A percentile compares a stretch with the other conserved stretches of the same genome.
These are phyloP conservation scores for Trichophyton benhamiae DNA, from an alignment of 2,329 filamentous ascomycete genomes.

Conservation along the genomic window DNA sequence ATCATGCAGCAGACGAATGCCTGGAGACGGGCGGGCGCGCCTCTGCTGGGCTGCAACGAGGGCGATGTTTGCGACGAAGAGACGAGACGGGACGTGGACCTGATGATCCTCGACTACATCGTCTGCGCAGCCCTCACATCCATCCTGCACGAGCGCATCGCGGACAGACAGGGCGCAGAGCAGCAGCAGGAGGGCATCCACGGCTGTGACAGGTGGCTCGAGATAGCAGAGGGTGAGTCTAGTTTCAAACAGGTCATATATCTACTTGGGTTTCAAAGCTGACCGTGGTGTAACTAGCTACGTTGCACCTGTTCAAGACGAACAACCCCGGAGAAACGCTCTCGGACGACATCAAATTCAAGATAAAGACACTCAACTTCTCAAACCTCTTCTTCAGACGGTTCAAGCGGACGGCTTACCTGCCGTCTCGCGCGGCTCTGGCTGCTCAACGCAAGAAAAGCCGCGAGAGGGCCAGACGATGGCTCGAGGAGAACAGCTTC, in stretches of 20 bases:
- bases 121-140: conserved; percentile 35
- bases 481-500: neutral
- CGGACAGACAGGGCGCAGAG: neutral
- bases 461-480: neutral
- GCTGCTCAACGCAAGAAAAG: conserved; percentile 14
- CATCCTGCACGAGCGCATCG: conserved; percentile 27
- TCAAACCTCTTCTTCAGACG: conserved; percentile 34
- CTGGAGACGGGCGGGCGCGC: neutral
- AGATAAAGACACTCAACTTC: conserved; percentile 39
- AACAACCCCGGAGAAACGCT: conserved; percentile 26
- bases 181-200: neutral
- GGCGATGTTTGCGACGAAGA: neutral
- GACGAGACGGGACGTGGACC: conserved; percentile 35
- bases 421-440: conserved; percentile 24
- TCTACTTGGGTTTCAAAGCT: neutral
- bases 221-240: conserved; percentile 20
- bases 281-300: neutral
- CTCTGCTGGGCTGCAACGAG: neutral
- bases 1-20: neutral
- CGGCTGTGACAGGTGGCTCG: conserved; percentile 4
- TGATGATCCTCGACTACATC: conserved; percentile 47
- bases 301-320: conserved; percentile 31
- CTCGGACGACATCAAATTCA: conserved; percentile 34
- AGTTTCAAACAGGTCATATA: neutral
- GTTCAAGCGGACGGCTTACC: conserved; percentile 28